phyloP scores from a whole-genome alignment of 2,329 filamentous ascomycete genomes.

The Colletotrichum sp. region DNA sequence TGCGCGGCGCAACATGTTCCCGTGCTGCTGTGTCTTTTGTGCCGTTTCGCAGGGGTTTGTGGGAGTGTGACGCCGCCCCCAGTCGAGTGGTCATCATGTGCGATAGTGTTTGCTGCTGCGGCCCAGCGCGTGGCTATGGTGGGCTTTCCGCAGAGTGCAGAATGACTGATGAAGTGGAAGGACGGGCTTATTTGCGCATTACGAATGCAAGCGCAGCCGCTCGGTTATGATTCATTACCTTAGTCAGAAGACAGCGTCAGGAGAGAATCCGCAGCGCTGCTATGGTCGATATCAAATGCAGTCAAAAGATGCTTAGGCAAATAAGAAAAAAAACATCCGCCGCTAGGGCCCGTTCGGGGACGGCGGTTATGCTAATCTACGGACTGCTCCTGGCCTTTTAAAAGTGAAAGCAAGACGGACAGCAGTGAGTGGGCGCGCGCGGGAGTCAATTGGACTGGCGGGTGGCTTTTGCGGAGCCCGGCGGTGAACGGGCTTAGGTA shows the following conservation, averaged over 20 bases:
- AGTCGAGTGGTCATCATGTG: background rate
- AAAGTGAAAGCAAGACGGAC: background rate
- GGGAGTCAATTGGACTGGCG: background rate
- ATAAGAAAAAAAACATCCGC: background rate
- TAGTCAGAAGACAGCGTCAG: background rate
- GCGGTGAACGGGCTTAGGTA: background rate
- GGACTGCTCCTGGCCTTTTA: background rate
- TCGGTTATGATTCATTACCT: background rate
- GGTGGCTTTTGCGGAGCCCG: background rate
- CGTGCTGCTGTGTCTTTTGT: background rate
- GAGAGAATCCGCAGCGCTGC: background rate
- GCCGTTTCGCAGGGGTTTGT: background rate
- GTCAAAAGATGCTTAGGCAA: background rate
- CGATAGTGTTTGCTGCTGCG: background rate
- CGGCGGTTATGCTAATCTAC: background rate
- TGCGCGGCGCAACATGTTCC: background rate
- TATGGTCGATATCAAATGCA: background rate
- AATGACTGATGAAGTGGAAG: background rate
- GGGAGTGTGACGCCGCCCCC: background rate
- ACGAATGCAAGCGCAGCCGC: background rate
- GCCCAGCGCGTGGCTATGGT: background rate
- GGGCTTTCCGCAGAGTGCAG: background rate
- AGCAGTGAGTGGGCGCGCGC: background rate
- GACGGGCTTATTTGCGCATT: background rate
- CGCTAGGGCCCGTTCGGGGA: background rate